Evolutionary conservation across 2,329 filamentous ascomycete genomes (phyloP), one percentile per base, ranked within the genome.

Genomic region (Epicoccum nigrum): DNA sequence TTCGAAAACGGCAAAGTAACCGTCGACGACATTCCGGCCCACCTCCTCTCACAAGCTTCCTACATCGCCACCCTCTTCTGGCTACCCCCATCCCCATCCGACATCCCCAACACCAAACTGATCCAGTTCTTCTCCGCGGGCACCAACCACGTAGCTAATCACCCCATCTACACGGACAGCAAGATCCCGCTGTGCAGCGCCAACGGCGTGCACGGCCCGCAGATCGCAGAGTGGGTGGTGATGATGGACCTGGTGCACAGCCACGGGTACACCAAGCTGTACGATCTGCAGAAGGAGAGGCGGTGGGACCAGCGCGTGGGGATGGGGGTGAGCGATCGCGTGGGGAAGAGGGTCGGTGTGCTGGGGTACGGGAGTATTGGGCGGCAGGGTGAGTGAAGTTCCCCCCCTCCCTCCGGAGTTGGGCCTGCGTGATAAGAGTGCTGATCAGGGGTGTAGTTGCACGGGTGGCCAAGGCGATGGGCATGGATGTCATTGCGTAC

Each of bases 401-500:
- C n/a, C n/a, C n/a, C n/a, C n/a, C 9, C 15, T 13, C 2, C 4
- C 12, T 31, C 23, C 23, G 23, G 12, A 4, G 6, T 12, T 13
- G n/a, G 15, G 13, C 16, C 9, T 16, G 8, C 15, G 16, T 25
- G 38, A 6, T 2, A 16, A 6, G 21, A 28, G 17, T 42, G 17
- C 30, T 40, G 23, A 27, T n/a, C 8, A 15, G 4, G 27, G 21
- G 27, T 30, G 50, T 56, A 81, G 81, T 82, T 32, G 83, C 77
- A 27, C 77, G 77, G 20, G 79, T 90, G 3, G 82, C 82, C 9
- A 78, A 78, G 12, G 86, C 86, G 2, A 71, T 90, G 62, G 89
- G 89, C 15, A 86, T 90, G 81, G 79, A 84, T 21, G 83, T 93
- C 0, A 79, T 91, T 65, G 89, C 89, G 1, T 92, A 88, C 75